Conservation (phyloP, 106 monocot species). For the Phalaenopsis equestris region DNA sequence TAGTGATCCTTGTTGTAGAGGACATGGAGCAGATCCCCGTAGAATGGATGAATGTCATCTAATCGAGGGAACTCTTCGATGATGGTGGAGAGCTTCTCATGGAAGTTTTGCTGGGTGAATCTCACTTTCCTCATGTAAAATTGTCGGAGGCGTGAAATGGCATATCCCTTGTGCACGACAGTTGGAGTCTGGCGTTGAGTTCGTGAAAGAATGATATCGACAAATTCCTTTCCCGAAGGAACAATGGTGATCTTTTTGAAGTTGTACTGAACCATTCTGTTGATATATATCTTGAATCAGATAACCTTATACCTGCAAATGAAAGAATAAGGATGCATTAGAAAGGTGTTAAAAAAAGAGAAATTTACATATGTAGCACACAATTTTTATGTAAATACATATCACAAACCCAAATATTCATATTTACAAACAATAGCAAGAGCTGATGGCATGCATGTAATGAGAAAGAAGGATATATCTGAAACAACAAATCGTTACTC, state of each 20-base stretch:
- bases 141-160: constrained; percentile 75
- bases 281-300: background rate
- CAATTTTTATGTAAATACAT: too few relatives aligned
- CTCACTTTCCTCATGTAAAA: constrained; percentile 97
- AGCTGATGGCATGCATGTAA: too few relatives aligned
- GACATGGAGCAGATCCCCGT: constrained; percentile 82
- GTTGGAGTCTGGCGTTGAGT: constrained; percentile 97
- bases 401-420: too few relatives aligned
- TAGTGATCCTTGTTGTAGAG: constrained; percentile 97
- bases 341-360: background rate
- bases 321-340: background rate
- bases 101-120: constrained; percentile 84
- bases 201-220: constrained; percentile 91
- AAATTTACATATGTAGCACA: too few relatives aligned
- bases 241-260: constrained; percentile 96
- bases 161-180: constrained; percentile 96
- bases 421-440: too few relatives aligned
- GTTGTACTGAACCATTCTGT: constrained; percentile 93
- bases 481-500: too few relatives aligned
- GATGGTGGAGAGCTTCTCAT: constrained; percentile 82
- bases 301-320: background rate
- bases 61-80: constrained; percentile 87
- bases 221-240: constrained; percentile 75
- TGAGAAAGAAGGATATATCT: too few relatives aligned
- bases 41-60: constrained; percentile 91